These are phyloP conservation scores for Phaeophleospora eucalypticola DNA, from an alignment of 2,329 filamentous ascomycete genomes.

Conservation along the genomic window DNA sequence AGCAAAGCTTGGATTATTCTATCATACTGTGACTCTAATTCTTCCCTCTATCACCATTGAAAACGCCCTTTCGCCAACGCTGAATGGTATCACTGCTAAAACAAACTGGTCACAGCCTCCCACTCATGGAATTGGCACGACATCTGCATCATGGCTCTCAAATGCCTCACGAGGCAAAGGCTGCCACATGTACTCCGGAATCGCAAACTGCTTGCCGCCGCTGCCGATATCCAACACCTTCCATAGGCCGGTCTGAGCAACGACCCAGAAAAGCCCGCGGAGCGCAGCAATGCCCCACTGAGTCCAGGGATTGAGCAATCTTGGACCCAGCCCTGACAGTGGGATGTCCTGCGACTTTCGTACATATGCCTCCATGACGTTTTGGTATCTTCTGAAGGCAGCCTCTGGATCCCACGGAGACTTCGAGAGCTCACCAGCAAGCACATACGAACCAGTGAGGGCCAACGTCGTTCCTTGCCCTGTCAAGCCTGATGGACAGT, in stretches of 20 bases:
- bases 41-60: too few species aligned
- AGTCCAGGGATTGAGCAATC: constrained; percentile 23
- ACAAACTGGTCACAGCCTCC: too few species aligned
- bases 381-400: constrained; percentile 23
- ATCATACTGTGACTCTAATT: too few species aligned
- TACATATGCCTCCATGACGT: constrained; percentile 20
- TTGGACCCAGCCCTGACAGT: constrained; percentile 22
- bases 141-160: too few species aligned
- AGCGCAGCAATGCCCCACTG: constrained; percentile 24
- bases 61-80: too few species aligned
- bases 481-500: constrained; percentile 34
- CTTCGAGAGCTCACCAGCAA: constrained; percentile 23
- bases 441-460: constrained; percentile 38
- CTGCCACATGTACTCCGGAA: too few species aligned
- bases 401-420: constrained; percentile 10
- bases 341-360: constrained; percentile 28
- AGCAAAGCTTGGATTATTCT: too few species aligned
- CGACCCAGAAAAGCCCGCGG: constrained; percentile 17
- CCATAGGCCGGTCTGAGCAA: constrained; percentile 14
- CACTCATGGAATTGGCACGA: too few species aligned
- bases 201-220: too few species aligned
- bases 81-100: too few species aligned
- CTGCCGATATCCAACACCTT: too few species aligned
- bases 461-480: constrained; percentile 34
- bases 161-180: too few species aligned